A percentile compares a stretch with the other conserved stretches of the same genome.
phyloP scores from a whole-genome alignment of 73 alveolate genomes.

The Halteria grandinella region DNA sequence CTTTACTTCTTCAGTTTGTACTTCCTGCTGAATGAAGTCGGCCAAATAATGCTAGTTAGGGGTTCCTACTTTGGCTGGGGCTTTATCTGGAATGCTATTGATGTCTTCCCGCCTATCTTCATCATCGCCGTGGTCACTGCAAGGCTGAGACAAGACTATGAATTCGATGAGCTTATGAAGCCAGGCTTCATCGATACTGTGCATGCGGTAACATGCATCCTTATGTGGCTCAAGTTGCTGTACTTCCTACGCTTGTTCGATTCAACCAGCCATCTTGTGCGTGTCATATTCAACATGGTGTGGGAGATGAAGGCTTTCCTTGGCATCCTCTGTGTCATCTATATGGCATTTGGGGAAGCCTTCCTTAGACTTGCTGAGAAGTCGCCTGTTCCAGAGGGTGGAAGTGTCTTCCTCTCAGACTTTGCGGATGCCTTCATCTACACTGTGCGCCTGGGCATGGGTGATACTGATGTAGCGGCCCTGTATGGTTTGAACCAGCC shows the following conservation, averaged over 20 bases:
- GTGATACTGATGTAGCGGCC: constrained; percentile 17
- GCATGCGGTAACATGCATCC: constrained; percentile 22
- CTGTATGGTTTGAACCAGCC: not conserved
- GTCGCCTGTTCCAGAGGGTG: not conserved
- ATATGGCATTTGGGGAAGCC: constrained; percentile 52
- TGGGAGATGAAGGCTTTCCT: constrained; percentile 52
- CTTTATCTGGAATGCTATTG: constrained; percentile 21
- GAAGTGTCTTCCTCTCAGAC: constrained; percentile 1
- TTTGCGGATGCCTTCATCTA: constrained; percentile 11
- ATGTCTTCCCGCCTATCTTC: constrained; percentile 20
- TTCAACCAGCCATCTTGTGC: constrained; percentile 20
- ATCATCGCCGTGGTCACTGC: not conserved
- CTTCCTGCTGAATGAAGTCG: constrained; percentile 18
- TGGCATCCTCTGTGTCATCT: constrained; percentile 1
- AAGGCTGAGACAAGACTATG: not conserved
- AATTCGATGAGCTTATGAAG: not conserved
- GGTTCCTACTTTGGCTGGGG: not conserved
- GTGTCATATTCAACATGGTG: constrained; percentile 22
- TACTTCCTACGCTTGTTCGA: constrained; percentile 32
- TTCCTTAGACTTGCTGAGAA: constrained; percentile 31
- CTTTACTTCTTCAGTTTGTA: not conserved
- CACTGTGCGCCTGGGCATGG: constrained; percentile 29
- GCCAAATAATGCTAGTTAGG: not conserved
- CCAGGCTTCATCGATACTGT: constrained; percentile 1
- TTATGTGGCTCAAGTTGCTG: constrained; percentile 39